Evolutionary conservation across 2,329 filamentous ascomycete genomes (phyloP).

Genomic region (Colletotrichum camelliae): DNA sequence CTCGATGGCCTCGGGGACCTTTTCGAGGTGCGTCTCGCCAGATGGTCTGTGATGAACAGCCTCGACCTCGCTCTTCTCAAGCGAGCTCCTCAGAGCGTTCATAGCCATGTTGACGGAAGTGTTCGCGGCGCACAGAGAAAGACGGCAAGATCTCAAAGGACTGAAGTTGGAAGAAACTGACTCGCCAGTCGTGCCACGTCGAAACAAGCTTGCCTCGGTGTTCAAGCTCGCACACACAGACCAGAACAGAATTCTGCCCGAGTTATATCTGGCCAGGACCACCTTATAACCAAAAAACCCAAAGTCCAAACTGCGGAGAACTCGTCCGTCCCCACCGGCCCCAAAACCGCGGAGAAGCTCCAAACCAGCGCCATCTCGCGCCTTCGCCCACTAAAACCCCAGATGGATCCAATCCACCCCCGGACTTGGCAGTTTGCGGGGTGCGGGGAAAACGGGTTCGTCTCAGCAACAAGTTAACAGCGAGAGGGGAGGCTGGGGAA

Average conservation of each 20-base stretch:
- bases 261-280: not conserved
- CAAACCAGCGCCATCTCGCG: not conserved
- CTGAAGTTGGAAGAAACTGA: not conserved
- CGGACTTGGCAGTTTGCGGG: not conserved
- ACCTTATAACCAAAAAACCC: not conserved
- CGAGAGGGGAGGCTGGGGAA: not conserved
- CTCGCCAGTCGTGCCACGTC: not conserved
- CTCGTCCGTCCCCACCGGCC: not conserved
- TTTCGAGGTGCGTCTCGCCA: constrained; percentile 13
- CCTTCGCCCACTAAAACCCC: not conserved
- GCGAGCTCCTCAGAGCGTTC: constrained; percentile 7
- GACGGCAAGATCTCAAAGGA: not conserved
- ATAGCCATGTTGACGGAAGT: not conserved
- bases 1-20: constrained; percentile 24
- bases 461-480: not conserved
- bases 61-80: constrained; percentile 15
- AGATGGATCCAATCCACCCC: not conserved
- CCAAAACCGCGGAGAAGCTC: not conserved
- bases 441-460: not conserved
- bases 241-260: not conserved
- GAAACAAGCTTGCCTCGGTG: not conserved
- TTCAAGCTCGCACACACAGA: not conserved
- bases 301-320: not conserved
- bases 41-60: constrained; percentile 1
- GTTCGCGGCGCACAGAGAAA: not conserved